These are phyloP conservation scores for Citrullus colocynthis DNA, from an alignment of 306 rosid species.

Conservation along the genomic window DNA sequence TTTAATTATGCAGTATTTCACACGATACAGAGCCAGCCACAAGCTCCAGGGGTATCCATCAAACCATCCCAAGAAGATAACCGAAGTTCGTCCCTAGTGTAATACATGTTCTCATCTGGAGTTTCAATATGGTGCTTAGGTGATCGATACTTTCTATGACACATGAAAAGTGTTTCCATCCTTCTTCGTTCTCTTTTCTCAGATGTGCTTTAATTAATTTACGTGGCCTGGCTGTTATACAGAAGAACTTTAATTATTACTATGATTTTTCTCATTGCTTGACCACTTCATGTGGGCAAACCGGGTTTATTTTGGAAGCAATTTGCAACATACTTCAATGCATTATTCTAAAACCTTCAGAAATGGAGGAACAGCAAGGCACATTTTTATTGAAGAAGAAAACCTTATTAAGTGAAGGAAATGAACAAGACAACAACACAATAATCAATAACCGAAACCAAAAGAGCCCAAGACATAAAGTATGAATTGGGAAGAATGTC, in stretches of 20 bases:
- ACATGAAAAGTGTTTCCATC: not conserved
- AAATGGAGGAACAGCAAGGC: not conserved
- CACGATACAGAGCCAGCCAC: slow-evolving; percentile 36
- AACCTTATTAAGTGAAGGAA: not conserved
- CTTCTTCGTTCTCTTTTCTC: not conserved
- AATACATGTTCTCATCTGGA: not conserved
- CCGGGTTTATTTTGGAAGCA: not conserved
- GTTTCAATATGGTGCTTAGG: not conserved
- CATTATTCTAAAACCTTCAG: not conserved
- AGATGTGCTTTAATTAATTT: not conserved
- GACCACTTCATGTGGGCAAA: not conserved
- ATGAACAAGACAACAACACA: not conserved
- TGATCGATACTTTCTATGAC: not conserved
- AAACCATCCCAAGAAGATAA: slow-evolving; percentile 11
- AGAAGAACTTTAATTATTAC: not conserved
- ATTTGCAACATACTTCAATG: not conserved
- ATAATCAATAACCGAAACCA: not conserved
- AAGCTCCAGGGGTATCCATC: slow-evolving; percentile 20
- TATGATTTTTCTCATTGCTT: not conserved
- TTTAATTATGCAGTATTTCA: slow-evolving; percentile 15
- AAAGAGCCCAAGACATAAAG: not conserved
- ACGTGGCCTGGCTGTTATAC: not conserved
- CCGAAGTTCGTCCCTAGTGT: not conserved
- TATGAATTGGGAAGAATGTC: not conserved
- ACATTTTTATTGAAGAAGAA: not conserved